Evolutionary conservation across 179 eudicot species (phyloP), one percentile per base, ranked within the genome.

Genomic region (Corrigiola litoralis): DNA sequence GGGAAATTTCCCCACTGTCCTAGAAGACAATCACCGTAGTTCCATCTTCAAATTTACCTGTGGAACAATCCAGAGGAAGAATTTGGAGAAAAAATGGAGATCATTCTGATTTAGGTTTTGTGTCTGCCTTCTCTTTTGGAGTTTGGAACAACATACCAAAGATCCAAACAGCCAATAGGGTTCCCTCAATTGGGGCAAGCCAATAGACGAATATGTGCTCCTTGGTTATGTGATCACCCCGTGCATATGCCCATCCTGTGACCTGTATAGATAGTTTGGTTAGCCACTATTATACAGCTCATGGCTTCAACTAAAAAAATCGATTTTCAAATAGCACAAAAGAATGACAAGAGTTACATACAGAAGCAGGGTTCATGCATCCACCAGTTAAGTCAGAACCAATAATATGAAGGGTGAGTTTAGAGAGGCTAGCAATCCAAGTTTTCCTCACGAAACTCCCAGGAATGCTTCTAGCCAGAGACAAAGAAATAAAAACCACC

Each of bases 311-410:
- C 2, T 10, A 37, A 41, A 17, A 20, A 21, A 34, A 14, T 5
- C 6, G n/a, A n/a, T n/a, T n/a, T n/a, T n/a, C n/a, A 23, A 29
- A 36, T 2, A 44, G 49, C 20, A 36, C 13, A 63, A 16, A 34
- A 46, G 21, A 63, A 7, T 4, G 6, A 50, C 5, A 34, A n/a
- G 20, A 71, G 56, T 40, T 20, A 66, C 98, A 77, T 82, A 87
- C 98, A 49, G 96, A 77, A 59, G 96, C 98, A 9, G 98, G 96
- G 77, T 87, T 92, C 96, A 89, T 89, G 88, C 86, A 79, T 53
- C 96, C 98, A 41, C 98, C 96, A 4, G 96, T 92, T 34, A 89
- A 74, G 67, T 92, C 98, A 1, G 95, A 74, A 31, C 90, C 92
- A 1, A 92, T 85, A 23, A 87, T 72, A 42, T 89, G 80, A 44